Percentiles rank a stretch among this genome's conserved stretches.
Conservation (phyloP, 1,139 yeast species). For the Yamadazyma conglobata region DNA sequence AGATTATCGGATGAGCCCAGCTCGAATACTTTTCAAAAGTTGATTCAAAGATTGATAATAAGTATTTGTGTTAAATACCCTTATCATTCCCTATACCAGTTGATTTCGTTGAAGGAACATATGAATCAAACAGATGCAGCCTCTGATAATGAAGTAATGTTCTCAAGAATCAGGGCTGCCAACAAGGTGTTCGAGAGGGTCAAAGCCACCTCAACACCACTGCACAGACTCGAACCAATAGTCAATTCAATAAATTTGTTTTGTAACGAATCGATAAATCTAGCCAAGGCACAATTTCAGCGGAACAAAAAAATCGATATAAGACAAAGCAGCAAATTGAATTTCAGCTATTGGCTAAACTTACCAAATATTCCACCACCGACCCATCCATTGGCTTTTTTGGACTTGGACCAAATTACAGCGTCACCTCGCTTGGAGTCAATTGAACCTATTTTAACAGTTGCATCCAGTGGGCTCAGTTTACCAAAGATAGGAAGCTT, state of each 20-base stretch:
- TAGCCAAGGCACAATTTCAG: slow-evolving; percentile 49
- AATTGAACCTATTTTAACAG: slow-evolving; percentile 44
- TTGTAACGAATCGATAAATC: slow-evolving; percentile 46
- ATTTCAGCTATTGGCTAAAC: slow-evolving; percentile 53
- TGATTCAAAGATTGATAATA: slow-evolving; percentile 48
- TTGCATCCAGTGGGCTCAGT: slow-evolving; percentile 82
- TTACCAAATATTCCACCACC: slow-evolving; percentile 69
- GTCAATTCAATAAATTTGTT: slow-evolving; percentile 35
- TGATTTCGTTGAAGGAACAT: slow-evolving; percentile 55
- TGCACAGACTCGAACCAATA: slow-evolving; percentile 1
- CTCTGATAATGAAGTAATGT: slow-evolving; percentile 29
- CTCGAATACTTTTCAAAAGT: slow-evolving; percentile 48
- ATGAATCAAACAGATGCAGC: slow-evolving; percentile 26
- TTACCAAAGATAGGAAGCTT: slow-evolving; percentile 75
- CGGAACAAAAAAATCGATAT: slow-evolving; percentile 34
- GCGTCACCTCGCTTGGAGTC: slow-evolving; percentile 45
- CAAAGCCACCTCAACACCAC: background rate
- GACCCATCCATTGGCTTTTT: slow-evolving; percentile 45
- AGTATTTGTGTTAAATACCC: slow-evolving; percentile 65
- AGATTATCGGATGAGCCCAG: slow-evolving; percentile 50
- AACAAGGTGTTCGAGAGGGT: slow-evolving; percentile 3
- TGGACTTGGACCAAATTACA: slow-evolving; percentile 29
- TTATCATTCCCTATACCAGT: slow-evolving; percentile 67
- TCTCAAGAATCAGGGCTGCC: slow-evolving; percentile 45
- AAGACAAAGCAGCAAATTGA: slow-evolving; percentile 32